These are phyloP conservation scores for Epithele typhae DNA, from an alignment of 768 basidiomycete genomes.

Conservation along the genomic window DNA sequence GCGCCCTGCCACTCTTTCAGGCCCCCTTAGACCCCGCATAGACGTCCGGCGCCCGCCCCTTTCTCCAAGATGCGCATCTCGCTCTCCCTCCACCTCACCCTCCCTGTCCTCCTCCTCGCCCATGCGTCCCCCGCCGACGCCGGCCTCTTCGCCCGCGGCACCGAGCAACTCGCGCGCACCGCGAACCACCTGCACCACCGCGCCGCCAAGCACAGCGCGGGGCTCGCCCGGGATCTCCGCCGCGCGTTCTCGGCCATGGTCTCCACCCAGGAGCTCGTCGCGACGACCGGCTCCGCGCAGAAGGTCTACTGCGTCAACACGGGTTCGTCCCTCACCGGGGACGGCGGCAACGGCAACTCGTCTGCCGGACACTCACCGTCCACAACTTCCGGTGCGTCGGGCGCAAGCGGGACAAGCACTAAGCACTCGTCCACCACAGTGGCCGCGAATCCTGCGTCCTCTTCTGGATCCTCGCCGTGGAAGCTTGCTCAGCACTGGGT, in stretches of 20 bases:
- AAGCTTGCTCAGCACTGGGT: conserved; percentile 57
- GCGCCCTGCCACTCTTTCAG: not conserved
- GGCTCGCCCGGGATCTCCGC: conserved; percentile 66
- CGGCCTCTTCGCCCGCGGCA: conserved; percentile 19
- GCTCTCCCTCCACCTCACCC: conserved; percentile 22
- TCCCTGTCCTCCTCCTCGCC: conserved; percentile 30
- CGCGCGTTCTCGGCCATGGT: conserved; percentile 55
- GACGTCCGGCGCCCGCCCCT: not conserved
- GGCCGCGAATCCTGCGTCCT: conserved; percentile 7
- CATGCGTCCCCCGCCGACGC: conserved; percentile 26
- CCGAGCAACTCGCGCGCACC: conserved; percentile 37
- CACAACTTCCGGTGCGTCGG: conserved; percentile 1
- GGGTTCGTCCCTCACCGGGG: conserved; percentile 2
- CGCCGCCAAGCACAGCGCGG: conserved; percentile 56
- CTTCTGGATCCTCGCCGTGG: conserved; percentile 26
- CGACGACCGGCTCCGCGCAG: conserved; percentile 9
- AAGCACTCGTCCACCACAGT: conserved; percentile 11
- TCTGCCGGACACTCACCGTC: conserved; percentile 1
- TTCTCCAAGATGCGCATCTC: conserved; percentile 14
- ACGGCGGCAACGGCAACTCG: conserved; percentile 7
- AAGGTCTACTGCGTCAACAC: conserved; percentile 33
- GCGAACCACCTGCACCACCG: conserved; percentile 49
- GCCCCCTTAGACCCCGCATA: not conserved
- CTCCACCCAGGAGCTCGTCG: conserved; percentile 20
- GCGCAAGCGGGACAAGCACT: conserved; percentile 10